Evolutionary conservation across 1,139 yeast species (phyloP).

Genomic region (Candida labiduridarum): DNA sequence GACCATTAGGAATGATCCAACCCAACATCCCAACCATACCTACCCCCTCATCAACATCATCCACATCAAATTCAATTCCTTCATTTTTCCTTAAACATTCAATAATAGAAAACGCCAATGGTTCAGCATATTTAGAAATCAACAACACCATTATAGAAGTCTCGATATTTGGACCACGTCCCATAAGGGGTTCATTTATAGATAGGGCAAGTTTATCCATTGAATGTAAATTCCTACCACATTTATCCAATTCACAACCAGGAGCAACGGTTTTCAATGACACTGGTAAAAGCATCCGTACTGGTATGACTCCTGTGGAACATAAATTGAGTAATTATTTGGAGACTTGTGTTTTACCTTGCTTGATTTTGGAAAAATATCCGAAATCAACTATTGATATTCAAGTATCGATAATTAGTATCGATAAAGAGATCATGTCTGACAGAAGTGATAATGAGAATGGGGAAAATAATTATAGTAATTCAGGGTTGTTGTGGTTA

Average conservation of each 20-base stretch:
- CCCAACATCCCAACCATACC: constrained; percentile 29
- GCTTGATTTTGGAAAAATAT: constrained; percentile 69
- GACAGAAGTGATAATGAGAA: constrained; percentile 18
- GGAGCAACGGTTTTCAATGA: constrained; percentile 28
- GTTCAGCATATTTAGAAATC: constrained; percentile 79
- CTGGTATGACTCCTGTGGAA: constrained; percentile 49
- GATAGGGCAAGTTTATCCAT: constrained; percentile 71
- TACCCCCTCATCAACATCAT: background rate
- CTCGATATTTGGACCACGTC: constrained; percentile 87
- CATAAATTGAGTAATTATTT: constrained; percentile 56
- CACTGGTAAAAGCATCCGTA: constrained; percentile 24
- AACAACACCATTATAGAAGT: constrained; percentile 65
- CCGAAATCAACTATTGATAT: constrained; percentile 90
- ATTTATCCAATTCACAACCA: constrained; percentile 44
- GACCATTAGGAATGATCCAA: constrained; percentile 62
- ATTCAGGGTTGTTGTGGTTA: constrained; percentile 40
- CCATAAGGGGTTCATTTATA: constrained; percentile 74
- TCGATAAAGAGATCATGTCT: constrained; percentile 8
- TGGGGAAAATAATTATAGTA: constrained; percentile 34
- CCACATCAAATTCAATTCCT: constrained; percentile 22
- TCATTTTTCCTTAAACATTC: constrained; percentile 60
- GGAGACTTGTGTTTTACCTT: constrained; percentile 59
- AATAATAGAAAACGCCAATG: constrained; percentile 70
- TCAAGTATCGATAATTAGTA: constrained; percentile 65
- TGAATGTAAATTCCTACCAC: constrained; percentile 61